Evolutionary conservation across 106 monocot genomes (phyloP), one percentile per base, ranked within the genome.

Genomic region (Hemerocallis citrina): DNA sequence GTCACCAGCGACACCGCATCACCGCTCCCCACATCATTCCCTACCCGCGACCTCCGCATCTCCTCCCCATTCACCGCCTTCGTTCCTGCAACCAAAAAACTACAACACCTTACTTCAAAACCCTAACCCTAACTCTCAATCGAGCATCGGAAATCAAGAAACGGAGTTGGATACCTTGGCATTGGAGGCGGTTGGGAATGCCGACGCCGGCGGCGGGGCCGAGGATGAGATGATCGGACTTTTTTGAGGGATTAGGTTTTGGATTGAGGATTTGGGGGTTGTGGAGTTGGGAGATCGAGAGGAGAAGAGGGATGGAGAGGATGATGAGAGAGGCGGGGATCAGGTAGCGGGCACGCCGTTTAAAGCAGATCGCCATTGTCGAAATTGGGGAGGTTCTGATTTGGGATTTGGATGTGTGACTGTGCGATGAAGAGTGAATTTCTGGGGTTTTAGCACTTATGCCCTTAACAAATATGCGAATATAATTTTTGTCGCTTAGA

Each of bases 151-250:
- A 11, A 38, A n/a, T n/a, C n/a, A n/a, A n/a, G n/a, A n/a, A n/a
- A n/a, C n/a, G n/a, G 5, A 3, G 15, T 32, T 0, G 14, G 29
- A 24, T 56, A 94, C 94, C 94, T 65, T 74, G 52, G 66, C 95
- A 96, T 19, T 96, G 90, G 58, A 96, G 79, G 28, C 95, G 90
- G 55, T 91, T 67, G 34, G 86, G 83, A 52, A 81, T 17, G 13
- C 95, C 95, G 65, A 79, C 76, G 16, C 95, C 95, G 20, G 90
- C 84, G 43, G 90, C 76, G 14, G 78, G 73, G 40, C 90, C 95
- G 39, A 96, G 69, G 8, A 96, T 35, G 7, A 90, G 68, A 33
- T 71, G 95, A 57, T 87, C 75, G 8, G 76, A 68, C 54, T 81
- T 84, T 68, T 57, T 75, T 10, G 68, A 56, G 16, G 27, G 52